A percentile compares a stretch with the other conserved stretches of the same genome.
These are phyloP conservation scores for Coffea humblotiana DNA, from an alignment of 305 asterid genomes.

Conservation along the genomic window DNA sequence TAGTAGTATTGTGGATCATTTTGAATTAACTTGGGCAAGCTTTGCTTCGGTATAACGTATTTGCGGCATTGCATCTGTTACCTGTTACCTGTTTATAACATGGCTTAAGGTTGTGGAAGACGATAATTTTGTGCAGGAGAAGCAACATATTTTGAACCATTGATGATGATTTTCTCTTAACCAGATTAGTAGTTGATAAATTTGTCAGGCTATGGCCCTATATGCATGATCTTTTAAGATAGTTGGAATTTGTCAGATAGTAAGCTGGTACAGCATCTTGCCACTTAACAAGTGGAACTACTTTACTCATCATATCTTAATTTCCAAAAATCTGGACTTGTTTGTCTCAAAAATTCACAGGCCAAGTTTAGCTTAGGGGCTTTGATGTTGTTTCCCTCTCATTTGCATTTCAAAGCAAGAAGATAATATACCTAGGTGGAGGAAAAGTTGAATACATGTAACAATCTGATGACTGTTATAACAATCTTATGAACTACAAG, in stretches of 20 bases:
- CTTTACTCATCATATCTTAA: background rate
- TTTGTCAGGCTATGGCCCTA: background rate
- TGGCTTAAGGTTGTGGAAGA: background rate
- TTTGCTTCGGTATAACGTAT: no score
- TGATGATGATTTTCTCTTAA: background rate
- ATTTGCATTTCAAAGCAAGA: background rate
- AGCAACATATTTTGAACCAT: background rate
- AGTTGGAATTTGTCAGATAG: background rate
- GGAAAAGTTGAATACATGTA: background rate
- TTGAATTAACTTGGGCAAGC: background rate
- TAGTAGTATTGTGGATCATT: background rate
- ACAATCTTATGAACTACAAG: background rate
- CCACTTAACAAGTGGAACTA: background rate
- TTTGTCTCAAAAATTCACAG: background rate
- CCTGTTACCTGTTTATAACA: background rate
- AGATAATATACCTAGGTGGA: background rate
- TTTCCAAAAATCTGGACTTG: background rate
- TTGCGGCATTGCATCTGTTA: background rate
- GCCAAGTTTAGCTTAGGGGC: background rate
- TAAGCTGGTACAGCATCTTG: background rate
- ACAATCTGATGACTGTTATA: background rate
- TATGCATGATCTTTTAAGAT: background rate
- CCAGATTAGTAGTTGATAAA: background rate
- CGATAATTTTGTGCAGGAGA: background rate
- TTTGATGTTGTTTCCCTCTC: background rate